A percentile compares a stretch with the other conserved stretches of the same genome.
Conservation (phyloP, 2,329 filamentous ascomycete species). For the Pyricularia sp. region DNA sequence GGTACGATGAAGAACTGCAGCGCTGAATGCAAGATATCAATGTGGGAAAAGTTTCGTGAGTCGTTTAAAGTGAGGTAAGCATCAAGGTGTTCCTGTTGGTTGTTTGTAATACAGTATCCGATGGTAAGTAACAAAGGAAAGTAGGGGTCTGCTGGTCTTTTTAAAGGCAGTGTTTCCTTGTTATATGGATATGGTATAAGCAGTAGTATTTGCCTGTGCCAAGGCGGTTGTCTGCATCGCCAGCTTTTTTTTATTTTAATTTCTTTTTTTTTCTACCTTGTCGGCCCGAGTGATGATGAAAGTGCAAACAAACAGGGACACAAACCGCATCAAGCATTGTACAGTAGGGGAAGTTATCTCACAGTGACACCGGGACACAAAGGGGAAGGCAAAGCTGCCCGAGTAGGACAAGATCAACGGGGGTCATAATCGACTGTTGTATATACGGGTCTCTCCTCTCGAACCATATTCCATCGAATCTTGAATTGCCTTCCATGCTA, state of each 20-base stretch:
- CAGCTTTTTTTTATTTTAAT: background rate
- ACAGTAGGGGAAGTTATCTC: background rate
- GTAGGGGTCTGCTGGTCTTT: background rate
- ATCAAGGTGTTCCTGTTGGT: background rate
- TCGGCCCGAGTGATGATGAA: background rate
- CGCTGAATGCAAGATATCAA: background rate
- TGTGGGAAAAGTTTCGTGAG: background rate
- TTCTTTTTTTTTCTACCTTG: background rate
- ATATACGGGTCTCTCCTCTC: background rate
- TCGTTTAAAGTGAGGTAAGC: background rate
- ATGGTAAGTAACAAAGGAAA: background rate
- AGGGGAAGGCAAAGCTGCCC: background rate
- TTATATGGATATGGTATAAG: background rate
- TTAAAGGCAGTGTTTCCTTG: background rate
- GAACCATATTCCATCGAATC: conserved; percentile 1
- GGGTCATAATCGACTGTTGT: background rate
- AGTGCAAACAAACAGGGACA: background rate
- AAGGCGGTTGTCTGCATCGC: background rate
- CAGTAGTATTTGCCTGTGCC: background rate
- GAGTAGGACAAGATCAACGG: background rate
- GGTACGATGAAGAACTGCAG: background rate
- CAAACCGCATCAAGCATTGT: background rate
- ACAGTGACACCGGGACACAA: background rate
- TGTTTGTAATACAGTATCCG: background rate
- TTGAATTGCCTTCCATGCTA: background rate